Conservation (phyloP, 768 basidiomycete species). For the Lyophyllum shimeji region DNA sequence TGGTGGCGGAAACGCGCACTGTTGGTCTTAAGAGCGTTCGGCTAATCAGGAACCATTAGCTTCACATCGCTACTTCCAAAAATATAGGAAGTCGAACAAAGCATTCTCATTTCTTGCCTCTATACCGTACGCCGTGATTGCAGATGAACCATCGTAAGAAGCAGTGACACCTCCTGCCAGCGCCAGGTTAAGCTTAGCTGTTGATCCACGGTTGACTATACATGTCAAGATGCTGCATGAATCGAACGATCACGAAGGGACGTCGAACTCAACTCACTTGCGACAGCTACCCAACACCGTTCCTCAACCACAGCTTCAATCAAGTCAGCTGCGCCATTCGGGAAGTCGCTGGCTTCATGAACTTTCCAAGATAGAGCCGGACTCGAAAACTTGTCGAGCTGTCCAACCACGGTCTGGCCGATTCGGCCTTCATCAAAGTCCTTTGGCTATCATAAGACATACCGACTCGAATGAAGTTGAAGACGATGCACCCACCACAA, state of each 20-base stretch:
- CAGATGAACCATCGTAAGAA: conserved; percentile 34
- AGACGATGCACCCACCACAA: conserved; percentile 39
- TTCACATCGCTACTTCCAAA: conserved; percentile 6
- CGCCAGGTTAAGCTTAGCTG: conserved; percentile 24
- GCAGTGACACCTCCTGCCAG: conserved; percentile 25
- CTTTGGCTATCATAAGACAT: conserved; percentile 21
- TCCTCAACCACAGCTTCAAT: conserved; percentile 40
- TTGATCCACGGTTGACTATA: conserved; percentile 31
- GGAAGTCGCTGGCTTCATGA: conserved; percentile 31
- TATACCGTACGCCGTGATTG: conserved; percentile 37
- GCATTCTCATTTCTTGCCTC: conserved; percentile 45
- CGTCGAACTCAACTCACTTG: conserved; percentile 28
- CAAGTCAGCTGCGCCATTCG: conserved; percentile 37
- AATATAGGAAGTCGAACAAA: conserved; percentile 33
- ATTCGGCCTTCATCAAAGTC: conserved; percentile 51
- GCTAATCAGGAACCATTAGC: conserved; percentile 4
- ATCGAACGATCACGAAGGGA: too few species aligned
- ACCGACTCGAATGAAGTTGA: not conserved
- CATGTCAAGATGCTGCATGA: too few species aligned
- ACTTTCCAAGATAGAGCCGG: conserved; percentile 36
- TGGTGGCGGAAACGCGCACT: conserved; percentile 2
- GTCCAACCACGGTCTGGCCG: conserved; percentile 38
- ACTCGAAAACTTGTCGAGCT: conserved; percentile 26
- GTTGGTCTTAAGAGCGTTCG: conserved; percentile 16
- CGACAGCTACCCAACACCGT: conserved; percentile 44